Base-by-base conservation (phyloP, 345 rosid genomes). In the Ceriops decandra region DNA sequence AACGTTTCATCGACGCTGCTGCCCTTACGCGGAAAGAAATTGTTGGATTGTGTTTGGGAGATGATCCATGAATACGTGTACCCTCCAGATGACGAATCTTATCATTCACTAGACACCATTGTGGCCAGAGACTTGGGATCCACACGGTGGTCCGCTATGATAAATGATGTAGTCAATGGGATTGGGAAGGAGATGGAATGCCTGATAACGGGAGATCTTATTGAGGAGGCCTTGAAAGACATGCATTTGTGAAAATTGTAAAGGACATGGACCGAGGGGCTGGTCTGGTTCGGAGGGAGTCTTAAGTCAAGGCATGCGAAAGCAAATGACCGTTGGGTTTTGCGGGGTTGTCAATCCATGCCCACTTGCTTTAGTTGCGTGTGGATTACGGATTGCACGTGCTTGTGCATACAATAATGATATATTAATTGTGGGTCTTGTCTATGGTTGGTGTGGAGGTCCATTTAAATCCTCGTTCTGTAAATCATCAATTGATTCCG, bases 181-280 rank as follows among this genome's bases (percentile, higher is more conserved):
- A 64, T 89, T 61, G 92, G 84, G 63, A 79, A 68, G 77, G 92
- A 90, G 66, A 79, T 93, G 67, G 97, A 89, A 78, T 58, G 78
- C 71, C 58, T 81, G 64, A 84, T 93, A 20, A 72, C 84, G 28
- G 77, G 74, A 38, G 89, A 87, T 62, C 63, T 90, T 60, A 68
- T 89, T 26, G 81, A 80, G 32, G 97, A 87, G 62, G 62, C 85
- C 71, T 68, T 83, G n/a, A 66, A 57, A 8, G 79, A 75, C 46
- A 24, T 56, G 59, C 28, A 15, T 24, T 10, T 2, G 28, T 9
- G 30, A 56, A 6, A 10, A 11, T 56, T 21, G 31, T 11, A 31
- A 56, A 56, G 59, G 16, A 10, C 59, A 16, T 24, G 30, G 11
- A 56, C 15, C 3, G 47, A 15, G 49, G 49, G 49, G 17, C 49